Evolutionary conservation across 2,329 filamentous ascomycete species (phyloP).

Genomic region (Sclerotinia spermophila): DNA sequence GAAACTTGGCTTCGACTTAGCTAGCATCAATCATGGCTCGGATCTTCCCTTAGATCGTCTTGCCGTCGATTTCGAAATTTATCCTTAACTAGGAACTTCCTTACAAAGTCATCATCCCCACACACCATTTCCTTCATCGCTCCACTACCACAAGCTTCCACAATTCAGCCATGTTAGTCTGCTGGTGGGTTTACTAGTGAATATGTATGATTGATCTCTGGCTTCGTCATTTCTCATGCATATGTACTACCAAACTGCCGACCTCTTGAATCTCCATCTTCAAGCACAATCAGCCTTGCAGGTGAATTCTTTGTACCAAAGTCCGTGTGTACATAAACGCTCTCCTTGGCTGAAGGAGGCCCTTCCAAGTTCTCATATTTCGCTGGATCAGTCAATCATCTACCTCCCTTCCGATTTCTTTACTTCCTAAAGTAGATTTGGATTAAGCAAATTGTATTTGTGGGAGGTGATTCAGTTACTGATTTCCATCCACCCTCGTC

Average conservation of each 20-base stretch:
- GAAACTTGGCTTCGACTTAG: not conserved
- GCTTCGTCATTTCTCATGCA: constrained; percentile 12
- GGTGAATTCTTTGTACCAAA: not conserved
- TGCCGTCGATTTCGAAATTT: not conserved
- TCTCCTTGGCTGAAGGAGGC: not conserved
- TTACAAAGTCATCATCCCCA: constrained; percentile 14
- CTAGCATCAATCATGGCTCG: constrained; percentile 1
- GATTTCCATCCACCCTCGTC: not conserved
- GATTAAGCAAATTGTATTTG: not conserved
- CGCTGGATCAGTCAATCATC: not conserved
- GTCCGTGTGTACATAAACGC: not conserved
- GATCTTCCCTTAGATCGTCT: constrained; percentile 2
- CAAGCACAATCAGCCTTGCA: constrained; percentile 12
- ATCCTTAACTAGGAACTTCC: constrained; percentile 2
- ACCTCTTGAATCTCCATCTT: constrained; percentile 5
- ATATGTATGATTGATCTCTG: constrained; percentile 12
- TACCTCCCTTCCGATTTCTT: not conserved
- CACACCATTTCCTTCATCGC: constrained; percentile 12
- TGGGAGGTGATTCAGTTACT: not conserved
- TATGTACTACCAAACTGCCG: constrained; percentile 3
- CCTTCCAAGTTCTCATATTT: not conserved
- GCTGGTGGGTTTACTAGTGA: constrained; percentile 10
- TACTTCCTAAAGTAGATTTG: not conserved
- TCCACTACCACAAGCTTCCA: constrained; percentile 8
- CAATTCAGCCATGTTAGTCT: constrained; percentile 10